Base-by-base conservation (phyloP, 2,329 filamentous ascomycete genomes). In the Pseudogymnoascus pannorum region DNA sequence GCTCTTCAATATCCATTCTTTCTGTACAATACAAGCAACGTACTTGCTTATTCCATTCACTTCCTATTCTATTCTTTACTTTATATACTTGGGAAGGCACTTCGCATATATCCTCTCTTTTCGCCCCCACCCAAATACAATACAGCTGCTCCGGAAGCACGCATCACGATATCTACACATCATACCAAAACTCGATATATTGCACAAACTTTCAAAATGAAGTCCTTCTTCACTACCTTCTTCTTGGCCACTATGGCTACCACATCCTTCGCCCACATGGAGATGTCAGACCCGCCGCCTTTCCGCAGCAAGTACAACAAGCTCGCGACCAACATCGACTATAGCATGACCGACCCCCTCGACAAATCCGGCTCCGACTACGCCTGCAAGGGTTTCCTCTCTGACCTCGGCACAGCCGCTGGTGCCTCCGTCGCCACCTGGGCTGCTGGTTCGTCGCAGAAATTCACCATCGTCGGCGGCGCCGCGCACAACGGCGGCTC, bases 401-500 rank as follows among this genome's bases (percentile, higher is more conserved):
- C 29, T 3, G 29, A 58, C 18, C 20, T 35, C 11, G 29, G n/a
- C 3, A 11, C 42, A 6, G 18, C 29, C 14, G 18, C 76, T 75
- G 75, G 79, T 59, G 69, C 70, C 1, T 72, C 78, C 0, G 76
- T 78, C 6, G 79, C 77, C 2, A 79, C 75, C 1, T 86, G 83
- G 68, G 67, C 69, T 5, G 76, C 79, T 8, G 84, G 83, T 2
- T 71, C 74, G 7, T 72, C 74, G 7, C 83, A 85, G 68, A 76
- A 78, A 42, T 74, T 85, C 68, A 76, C 75, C 5, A 66, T 86
- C 9, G 71, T 71, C 36, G 83, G 82, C 3, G 76, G 74, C 12
- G 77, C 76, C 5, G 69, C 69, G 6, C 81, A 84, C 67, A 73
- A 74, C 12, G 83, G 83, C 5, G 84, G 84, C 3, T 85, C 81